These are phyloP conservation scores for Tylopilus vinaceipallidus DNA, from an alignment of 768 basidiomycete species.

Conservation along the genomic window DNA sequence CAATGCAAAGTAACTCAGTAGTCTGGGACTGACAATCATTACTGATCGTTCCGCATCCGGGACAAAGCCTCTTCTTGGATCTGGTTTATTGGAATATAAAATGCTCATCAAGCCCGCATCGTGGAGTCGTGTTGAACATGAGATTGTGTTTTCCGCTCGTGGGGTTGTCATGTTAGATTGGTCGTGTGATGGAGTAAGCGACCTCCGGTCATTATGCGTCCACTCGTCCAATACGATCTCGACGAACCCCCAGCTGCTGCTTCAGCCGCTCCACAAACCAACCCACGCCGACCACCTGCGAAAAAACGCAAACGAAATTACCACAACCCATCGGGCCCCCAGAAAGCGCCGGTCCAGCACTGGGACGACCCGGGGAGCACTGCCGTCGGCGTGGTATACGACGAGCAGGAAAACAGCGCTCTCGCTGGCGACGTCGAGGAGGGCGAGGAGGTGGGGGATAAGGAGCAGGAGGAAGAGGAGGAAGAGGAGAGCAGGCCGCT, in stretches of 20 bases:
- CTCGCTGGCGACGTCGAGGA: background rate
- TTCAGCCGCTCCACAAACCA: background rate
- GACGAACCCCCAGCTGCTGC: conserved; percentile 5
- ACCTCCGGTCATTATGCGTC: too few relatives aligned
- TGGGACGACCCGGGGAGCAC: conserved; percentile 41
- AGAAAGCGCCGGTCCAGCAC: conserved; percentile 34
- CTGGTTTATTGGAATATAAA: too few relatives aligned
- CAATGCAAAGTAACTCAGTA: too few relatives aligned
- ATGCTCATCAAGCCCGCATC: too few relatives aligned
- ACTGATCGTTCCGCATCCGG: too few relatives aligned
- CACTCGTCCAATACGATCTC: too few relatives aligned
- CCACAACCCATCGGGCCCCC: conserved; percentile 16
- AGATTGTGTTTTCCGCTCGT: too few relatives aligned
- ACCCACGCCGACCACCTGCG: conserved; percentile 32
- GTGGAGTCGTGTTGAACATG: too few relatives aligned
- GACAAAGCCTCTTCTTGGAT: too few relatives aligned
- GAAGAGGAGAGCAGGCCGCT: conserved; percentile 61
- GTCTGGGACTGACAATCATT: too few relatives aligned
- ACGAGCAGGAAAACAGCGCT: conserved; percentile 21
- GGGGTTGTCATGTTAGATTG: too few relatives aligned
- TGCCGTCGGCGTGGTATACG: conserved; percentile 30
- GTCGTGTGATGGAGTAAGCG: too few relatives aligned
- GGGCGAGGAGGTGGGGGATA: conserved; percentile 21
- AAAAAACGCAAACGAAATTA: conserved; percentile 51
- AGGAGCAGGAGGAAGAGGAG: conserved; percentile 33